Percentiles rank a stretch among this genome's conserved stretches.
Evolutionary conservation across 2,329 filamentous ascomycete genomes (phyloP).

Genomic region (Cladorrhinum sp.): DNA sequence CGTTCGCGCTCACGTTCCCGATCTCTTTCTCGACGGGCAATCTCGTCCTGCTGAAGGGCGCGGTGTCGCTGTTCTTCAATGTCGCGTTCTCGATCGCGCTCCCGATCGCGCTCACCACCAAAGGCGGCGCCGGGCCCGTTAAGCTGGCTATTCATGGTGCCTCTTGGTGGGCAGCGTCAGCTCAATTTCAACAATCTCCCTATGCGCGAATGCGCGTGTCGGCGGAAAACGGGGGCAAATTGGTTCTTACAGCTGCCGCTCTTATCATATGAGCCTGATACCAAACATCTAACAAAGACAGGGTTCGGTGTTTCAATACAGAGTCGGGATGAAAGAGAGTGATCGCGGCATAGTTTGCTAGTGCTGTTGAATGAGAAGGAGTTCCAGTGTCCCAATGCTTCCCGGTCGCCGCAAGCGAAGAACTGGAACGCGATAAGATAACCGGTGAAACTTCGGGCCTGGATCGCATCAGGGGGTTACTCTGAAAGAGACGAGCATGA

Average conservation of each 20-base stretch:
- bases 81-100: slow-evolving; percentile 43
- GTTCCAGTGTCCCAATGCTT: background rate
- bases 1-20: slow-evolving; percentile 38
- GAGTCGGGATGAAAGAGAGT: background rate
- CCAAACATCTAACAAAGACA: slow-evolving; percentile 10
- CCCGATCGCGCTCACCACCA: slow-evolving; percentile 48
- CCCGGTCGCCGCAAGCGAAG: background rate
- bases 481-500: background rate
- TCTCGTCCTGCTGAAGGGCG: slow-evolving; percentile 46
- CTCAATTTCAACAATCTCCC: background rate
- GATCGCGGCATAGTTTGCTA: background rate
- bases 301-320: slow-evolving; percentile 4
- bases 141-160: slow-evolving; percentile 46
- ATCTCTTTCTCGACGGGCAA: slow-evolving; percentile 34
- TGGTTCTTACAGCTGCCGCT: slow-evolving; percentile 24
- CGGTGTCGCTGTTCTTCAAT: slow-evolving; percentile 45
- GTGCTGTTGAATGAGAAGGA: background rate
- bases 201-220: background rate
- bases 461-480: background rate
- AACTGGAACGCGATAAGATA: background rate
- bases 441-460: background rate
- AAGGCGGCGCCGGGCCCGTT: slow-evolving; percentile 38
- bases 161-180: slow-evolving; percentile 12
- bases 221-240: background rate
- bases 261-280: slow-evolving; percentile 19